Evolutionary conservation across 2,329 filamentous ascomycete genomes (phyloP).

Genomic region (Neurospora crassa): DNA sequence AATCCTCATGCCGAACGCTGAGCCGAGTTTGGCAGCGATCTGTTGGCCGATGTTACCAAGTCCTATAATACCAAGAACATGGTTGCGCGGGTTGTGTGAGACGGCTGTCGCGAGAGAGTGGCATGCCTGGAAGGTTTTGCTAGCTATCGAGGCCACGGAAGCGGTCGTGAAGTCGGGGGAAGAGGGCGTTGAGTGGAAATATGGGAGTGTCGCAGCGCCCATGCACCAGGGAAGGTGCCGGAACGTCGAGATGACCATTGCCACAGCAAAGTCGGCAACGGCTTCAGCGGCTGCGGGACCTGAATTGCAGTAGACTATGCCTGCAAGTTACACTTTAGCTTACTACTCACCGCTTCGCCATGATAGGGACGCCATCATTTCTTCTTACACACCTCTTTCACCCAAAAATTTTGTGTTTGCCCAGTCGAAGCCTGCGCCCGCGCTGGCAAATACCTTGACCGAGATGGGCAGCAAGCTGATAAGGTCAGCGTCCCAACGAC

Average conservation of each 20-base stretch:
- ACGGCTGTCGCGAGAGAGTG: slow-evolving; percentile 49
- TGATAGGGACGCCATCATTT: not conserved
- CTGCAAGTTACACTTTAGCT: slow-evolving; percentile 20
- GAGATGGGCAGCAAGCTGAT: slow-evolving; percentile 44
- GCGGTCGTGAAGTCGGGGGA: slow-evolving; percentile 1
- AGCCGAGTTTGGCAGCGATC: slow-evolving; percentile 48
- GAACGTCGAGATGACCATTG: slow-evolving; percentile 60
- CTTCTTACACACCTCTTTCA: slow-evolving; percentile 37
- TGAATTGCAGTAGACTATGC: slow-evolving; percentile 64
- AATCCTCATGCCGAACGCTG: slow-evolving; percentile 58
- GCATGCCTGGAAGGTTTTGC: slow-evolving; percentile 41
- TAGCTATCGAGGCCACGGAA: not conserved
- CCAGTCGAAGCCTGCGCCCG: slow-evolving; percentile 59
- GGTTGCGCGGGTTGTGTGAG: slow-evolving; percentile 54
- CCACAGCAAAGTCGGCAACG: slow-evolving; percentile 62
- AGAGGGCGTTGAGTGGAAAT: slow-evolving; percentile 14
- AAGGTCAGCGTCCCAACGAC: slow-evolving; percentile 51
- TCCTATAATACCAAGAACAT: slow-evolving; percentile 56
- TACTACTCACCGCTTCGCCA: not conserved
- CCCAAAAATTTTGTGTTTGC: slow-evolving; percentile 53
- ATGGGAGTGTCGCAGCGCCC: slow-evolving; percentile 38
- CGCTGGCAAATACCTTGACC: slow-evolving; percentile 53
- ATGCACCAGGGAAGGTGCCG: slow-evolving; percentile 58
- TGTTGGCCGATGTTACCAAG: slow-evolving; percentile 57
- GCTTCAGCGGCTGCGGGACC: slow-evolving; percentile 62